Base-by-base conservation (phyloP, 495 filamentous ascomycete species). In the Halenospora varia region DNA sequence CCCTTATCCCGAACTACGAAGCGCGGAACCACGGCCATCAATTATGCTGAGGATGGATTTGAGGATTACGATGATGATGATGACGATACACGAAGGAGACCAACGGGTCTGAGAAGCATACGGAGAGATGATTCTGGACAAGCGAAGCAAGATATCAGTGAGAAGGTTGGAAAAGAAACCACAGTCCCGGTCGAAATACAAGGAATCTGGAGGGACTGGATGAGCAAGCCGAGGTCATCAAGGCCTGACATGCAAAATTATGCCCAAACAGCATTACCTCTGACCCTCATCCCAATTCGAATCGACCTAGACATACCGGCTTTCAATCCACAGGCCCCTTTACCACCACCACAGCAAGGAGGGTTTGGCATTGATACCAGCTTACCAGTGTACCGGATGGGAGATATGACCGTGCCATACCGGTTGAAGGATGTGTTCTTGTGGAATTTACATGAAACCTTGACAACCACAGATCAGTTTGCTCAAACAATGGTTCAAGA, bases 41-140 rank as follows among this genome's bases (percentile, higher is more conserved):
- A 96, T 70, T 99, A 99, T 65, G 92, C 94, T 25, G 94, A 99
- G 70, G 91, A 97, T 65, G 92, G 89, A 17, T 96, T 82, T 63
- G 94, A 97, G 53, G 92, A 98, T 70, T 87, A 94, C 51, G 92
- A 96, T 63, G 93, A 96, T 59, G 92, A 96, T 39, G 92, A 96
- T 45, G 89, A 84, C 44, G 89, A 92, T 66, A 82, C 77, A 26
- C 84, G 86, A 42, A 83, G 90, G 54, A 83, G 89, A 47, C 90
- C 87, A 50, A 96, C 90, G 6, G 94, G 92, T 29, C 72, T 92
- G 71, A 85, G 92, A 57, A 97, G 86, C 65, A 76, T 92, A 60
- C 77, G 89, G 60, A 80, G 88, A 57, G 91, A 96, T 61, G 90
- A 93, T 47, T 82, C 83, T 17, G 72, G 74, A 46, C 77, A 82